A percentile compares a stretch with the other conserved stretches of the same genome.
phyloP scores from a whole-genome alignment of 2,329 filamentous ascomycete genomes.

The Xylaria sp. region DNA sequence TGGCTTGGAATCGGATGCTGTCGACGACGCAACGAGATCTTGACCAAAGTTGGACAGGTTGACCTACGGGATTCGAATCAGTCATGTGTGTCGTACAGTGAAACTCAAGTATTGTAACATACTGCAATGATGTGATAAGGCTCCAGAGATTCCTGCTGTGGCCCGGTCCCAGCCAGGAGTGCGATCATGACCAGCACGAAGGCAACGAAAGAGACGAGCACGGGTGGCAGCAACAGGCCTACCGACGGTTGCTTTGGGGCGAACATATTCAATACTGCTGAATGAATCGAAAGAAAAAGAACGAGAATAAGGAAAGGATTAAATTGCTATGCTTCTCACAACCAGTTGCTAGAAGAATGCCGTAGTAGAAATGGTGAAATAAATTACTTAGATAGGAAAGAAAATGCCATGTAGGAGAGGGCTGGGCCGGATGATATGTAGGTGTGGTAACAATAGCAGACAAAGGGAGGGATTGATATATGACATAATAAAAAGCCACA shows the following conservation, averaged over 20 bases:
- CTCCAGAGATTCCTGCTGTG: constrained; percentile 51
- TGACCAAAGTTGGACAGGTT: constrained; percentile 57
- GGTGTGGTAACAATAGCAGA: constrained; percentile 1
- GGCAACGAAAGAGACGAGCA: constrained; percentile 50
- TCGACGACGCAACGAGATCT: constrained; percentile 50
- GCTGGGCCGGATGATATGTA: constrained; percentile 19
- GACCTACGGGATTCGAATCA: constrained; percentile 46
- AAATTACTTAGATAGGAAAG: constrained; percentile 6
- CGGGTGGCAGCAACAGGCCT: constrained; percentile 46
- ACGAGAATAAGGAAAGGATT: neutral
- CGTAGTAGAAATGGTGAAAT: constrained; percentile 9
- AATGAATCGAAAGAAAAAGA: constrained; percentile 17
- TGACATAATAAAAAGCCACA: constrained; percentile 8
- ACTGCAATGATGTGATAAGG: constrained; percentile 55
- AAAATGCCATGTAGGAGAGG: neutral
- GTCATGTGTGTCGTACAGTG: neutral
- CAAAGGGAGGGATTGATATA: constrained; percentile 19
- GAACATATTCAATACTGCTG: constrained; percentile 17
- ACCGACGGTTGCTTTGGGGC: constrained; percentile 34
- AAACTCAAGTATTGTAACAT: constrained; percentile 33
- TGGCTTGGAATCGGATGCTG: constrained; percentile 42
- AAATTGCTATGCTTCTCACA: constrained; percentile 17
- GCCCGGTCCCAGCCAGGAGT: constrained; percentile 54
- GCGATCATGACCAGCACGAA: constrained; percentile 53
- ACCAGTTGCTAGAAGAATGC: constrained; percentile 32